Base-by-base conservation (phyloP, 768 basidiomycete genomes). In the Boletus fagicola region DNA sequence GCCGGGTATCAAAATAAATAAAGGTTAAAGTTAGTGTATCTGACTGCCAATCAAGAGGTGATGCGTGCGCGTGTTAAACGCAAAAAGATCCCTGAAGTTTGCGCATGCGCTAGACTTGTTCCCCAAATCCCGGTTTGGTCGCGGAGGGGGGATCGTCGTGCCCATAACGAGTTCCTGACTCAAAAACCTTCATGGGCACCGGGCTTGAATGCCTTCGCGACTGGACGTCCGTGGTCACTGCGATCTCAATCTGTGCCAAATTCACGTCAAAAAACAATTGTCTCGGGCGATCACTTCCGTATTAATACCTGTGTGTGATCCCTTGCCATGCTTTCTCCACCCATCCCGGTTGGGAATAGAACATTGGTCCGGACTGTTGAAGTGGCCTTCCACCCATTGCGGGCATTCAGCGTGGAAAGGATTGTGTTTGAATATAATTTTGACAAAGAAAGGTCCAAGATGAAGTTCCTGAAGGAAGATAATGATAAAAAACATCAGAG, bases 401-500 rank as follows among this genome's bases (percentile, higher is more conserved):
- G 68, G 2, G 72, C 47, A 24, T 63, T 63, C 26, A 63, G 45
- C 12, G 61, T 47, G 2, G 61, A 73, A 60, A 52, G 68, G 49
- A 49, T 51, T 16, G 39, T 55, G 43, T 70, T 71, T 8, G 68
- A 54, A 38, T 70, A 70, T 2, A 70, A 45, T 24, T 71, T 72
- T 1, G 61, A 66, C 30, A 72, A 44, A 1, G 68, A 33, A n/a
- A 71, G 56, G 54, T 72, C 68, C 50, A 51, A 65, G 16, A 65
- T 49, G n/a, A 62, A 61, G 46, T 64, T 61, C 44, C 63, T 64
- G 28, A 12, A 43, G 12, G 44, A 5, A 31, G 30, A 30, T 30
- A 1, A n/a, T n/a, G n/a, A n/a, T 4, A 28, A 31, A 43, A 11
- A 16, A 18, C 5, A 18, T 57, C n/a, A 52, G 30, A 24, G 10